These are phyloP conservation scores for Beta vulgaris DNA, from an alignment of 148 eudicot species.

Conservation along the genomic window DNA sequence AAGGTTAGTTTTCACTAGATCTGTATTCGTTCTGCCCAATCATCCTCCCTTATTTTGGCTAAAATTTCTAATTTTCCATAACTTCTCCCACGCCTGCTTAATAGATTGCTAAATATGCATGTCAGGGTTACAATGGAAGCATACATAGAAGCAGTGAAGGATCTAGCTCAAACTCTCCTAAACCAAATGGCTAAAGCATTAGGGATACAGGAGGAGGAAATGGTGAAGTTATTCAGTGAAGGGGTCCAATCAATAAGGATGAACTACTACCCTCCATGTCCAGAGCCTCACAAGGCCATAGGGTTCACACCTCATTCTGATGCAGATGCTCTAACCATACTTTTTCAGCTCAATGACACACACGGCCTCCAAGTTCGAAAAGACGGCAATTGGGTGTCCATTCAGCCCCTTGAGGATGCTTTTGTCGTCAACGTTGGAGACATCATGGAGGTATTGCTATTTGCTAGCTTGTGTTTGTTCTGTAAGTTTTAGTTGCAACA, in stretches of 20 bases:
- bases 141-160: constrained; percentile 37
- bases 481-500: no score
- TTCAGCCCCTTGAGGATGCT: constrained; percentile 42
- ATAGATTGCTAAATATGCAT: not conserved
- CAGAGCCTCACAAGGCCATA: constrained; percentile 47
- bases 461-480: no score
- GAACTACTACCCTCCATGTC: constrained; percentile 82
- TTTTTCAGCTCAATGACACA: constrained; percentile 49
- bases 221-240: constrained; percentile 39
- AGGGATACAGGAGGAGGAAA: constrained; percentile 38
- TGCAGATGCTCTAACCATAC: constrained; percentile 53
- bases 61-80: no score
- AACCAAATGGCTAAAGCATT: constrained; percentile 47
- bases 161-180: constrained; percentile 40
- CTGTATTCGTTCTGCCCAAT: no score
- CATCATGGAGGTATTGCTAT: constrained; percentile 29
- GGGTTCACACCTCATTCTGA: constrained; percentile 71
- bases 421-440: constrained; percentile 64
- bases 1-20: no score
- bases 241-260: constrained; percentile 58
- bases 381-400: constrained; percentile 56
- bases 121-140: constrained; percentile 45
- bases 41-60: not conserved
- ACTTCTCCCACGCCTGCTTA: not conserved
- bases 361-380: constrained; percentile 55